phyloP scores from a whole-genome alignment of 441 rosid species.

The Bocquillonia castaneifolia region DNA sequence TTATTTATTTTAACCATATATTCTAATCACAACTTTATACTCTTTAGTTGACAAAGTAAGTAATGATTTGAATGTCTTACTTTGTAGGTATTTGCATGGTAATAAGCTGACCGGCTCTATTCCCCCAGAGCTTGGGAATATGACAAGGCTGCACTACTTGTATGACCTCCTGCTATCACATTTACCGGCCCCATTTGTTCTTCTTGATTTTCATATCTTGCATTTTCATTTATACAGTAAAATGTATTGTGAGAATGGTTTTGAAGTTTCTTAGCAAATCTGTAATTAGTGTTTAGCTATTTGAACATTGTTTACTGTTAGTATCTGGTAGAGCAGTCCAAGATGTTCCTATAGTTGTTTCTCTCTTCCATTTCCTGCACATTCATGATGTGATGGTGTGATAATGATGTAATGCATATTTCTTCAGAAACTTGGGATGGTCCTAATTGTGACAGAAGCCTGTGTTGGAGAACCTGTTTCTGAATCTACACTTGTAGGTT shows the following conservation, averaged over 20 bases:
- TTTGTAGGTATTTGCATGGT: constrained; percentile 66
- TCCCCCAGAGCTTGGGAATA: constrained; percentile 92
- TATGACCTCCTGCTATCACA: constrained; percentile 26
- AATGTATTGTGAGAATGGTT: background rate
- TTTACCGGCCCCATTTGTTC: background rate
- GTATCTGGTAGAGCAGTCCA: background rate
- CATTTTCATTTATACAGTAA: background rate
- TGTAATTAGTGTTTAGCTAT: background rate
- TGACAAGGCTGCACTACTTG: constrained; percentile 94
- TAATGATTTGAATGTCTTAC: constrained; percentile 13
- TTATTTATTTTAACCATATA: background rate
- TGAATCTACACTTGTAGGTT: background rate
- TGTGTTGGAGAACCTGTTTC: background rate
- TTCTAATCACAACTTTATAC: background rate
- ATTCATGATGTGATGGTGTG: background rate
- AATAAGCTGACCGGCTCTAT: constrained; percentile 73
- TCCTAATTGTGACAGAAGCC: background rate
- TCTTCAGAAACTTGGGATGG: background rate
- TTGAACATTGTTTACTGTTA: background rate
- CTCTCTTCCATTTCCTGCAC: background rate
- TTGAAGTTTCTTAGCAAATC: background rate
- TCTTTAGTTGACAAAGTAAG: background rate
- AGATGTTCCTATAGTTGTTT: background rate
- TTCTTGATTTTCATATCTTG: too few relatives aligned
- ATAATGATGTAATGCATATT: background rate